Evolutionary conservation across 257 asterid genomes (phyloP), one percentile per base, ranked within the genome.

Genomic region (Leonotis leonurus): DNA sequence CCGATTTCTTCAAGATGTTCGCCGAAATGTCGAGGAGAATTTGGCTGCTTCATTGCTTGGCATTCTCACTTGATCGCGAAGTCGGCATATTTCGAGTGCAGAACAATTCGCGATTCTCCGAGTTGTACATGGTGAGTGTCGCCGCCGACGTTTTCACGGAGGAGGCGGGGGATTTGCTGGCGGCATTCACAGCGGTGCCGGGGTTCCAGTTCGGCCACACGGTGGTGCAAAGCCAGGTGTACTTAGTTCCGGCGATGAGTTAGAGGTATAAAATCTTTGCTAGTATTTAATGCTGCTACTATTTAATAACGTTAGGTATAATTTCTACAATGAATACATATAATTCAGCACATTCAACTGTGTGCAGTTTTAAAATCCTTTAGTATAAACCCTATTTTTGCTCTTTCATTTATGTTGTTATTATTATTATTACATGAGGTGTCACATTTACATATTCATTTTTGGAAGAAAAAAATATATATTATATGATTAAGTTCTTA

Each of bases 161-260:
- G 10, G 79, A 67, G 10, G 81, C 58, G 11, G 75, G 84, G 6
- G 87, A 68, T 3, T 57, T 65, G 30, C 64, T 71, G 76, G 99
- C 76, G 78, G 95, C 84, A 5, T 89, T 89, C 67, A 79, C 87
- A 73, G 99, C 89, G 67, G 96, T 85, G 39, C 99, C 97, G 8
- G 99, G 99, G 39, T 89, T 92, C 63, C 80, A 64, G 55, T 77
- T 89, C 17, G 85, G 95, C 3, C 74, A 63, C 32, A 73, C 86
- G 54, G 95, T 92, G 70, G 86, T 92, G 8, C 97, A 86, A 68
- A 81, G 97, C 74, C 93, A 83, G 77, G 99, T 92, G 10, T 92
- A 92, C 51, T 60, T 89, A 56, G 62, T 73, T 7, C 80, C 79
- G 45, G 67, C 56, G 39, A 73, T 65, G 63, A 39, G 59, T 62